Conservation (phyloP, 176 grass and related monocot species). For the Zizania latifolia region DNA sequence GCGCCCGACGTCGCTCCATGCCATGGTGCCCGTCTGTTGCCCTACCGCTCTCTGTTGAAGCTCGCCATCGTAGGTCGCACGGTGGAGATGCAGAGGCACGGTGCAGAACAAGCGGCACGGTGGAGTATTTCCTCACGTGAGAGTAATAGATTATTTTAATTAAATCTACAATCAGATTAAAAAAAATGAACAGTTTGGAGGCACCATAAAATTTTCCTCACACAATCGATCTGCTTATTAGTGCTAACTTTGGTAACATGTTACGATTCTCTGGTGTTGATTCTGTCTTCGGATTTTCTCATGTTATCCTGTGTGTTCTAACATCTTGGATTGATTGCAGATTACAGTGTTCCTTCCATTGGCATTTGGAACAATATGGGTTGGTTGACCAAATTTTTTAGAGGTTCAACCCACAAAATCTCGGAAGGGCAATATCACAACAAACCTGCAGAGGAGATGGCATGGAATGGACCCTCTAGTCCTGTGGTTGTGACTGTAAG, state of each 20-base stretch:
- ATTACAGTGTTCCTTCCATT: neutral
- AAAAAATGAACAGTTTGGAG: no score
- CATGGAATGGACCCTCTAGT: constrained; percentile 45
- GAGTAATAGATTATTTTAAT: no score
- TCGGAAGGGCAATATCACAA: constrained; percentile 52
- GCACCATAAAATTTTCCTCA: no score
- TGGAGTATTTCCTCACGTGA: no score
- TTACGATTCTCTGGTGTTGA: neutral
- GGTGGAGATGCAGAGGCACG: no score
- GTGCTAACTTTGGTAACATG: neutral
- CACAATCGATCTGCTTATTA: neutral
- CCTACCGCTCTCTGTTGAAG: no score
- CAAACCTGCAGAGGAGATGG: constrained; percentile 28
- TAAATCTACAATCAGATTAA: no score
- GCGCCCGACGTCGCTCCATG: no score
- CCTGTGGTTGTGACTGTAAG: constrained; percentile 43
- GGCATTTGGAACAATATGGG: constrained; percentile 41
- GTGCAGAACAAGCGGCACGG: no score
- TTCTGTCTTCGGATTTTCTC: neutral
- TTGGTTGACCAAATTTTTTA: constrained; percentile 86
- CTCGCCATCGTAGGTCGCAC: no score
- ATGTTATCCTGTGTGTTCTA: neutral
- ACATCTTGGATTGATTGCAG: constrained; percentile 21
- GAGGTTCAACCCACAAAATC: constrained; percentile 67
- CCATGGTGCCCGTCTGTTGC: no score